These are phyloP conservation scores for Cryptosporidium xiaoi DNA, from an alignment of 169 alveolate species.

Conservation along the genomic window DNA sequence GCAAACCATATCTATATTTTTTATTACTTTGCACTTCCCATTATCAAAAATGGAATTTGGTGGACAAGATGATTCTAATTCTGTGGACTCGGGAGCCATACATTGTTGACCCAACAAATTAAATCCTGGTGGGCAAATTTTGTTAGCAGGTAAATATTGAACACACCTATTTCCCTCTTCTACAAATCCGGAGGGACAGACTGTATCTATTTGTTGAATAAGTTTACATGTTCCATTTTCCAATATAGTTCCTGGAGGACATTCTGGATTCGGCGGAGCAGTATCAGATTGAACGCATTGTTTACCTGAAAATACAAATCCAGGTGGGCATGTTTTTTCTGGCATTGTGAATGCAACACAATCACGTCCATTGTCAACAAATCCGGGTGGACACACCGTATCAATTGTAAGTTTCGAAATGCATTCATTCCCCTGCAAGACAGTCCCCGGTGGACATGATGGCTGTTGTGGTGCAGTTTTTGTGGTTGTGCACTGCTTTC, in stretches of 20 bases:
- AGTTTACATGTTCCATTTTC: conserved; percentile 75
- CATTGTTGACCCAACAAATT: conserved; percentile 72
- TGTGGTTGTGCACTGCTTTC: conserved; percentile 70
- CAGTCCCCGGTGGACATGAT: conserved; percentile 72
- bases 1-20: conserved; percentile 71
- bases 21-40: conserved; percentile 70
- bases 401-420: conserved; percentile 59
- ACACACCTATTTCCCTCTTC: conserved; percentile 75
- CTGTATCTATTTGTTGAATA: conserved; percentile 71
- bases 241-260: conserved; percentile 72
- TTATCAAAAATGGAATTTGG: conserved; percentile 60
- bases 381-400: conserved; percentile 75
- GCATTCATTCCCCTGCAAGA: conserved; percentile 61
- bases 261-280: conserved; percentile 74
- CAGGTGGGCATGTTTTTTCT: conserved; percentile 69
- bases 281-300: conserved; percentile 74
- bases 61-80: conserved; percentile 67
- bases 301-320: conserved; percentile 66
- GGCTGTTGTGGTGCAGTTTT: conserved; percentile 74
- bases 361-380: conserved; percentile 73
- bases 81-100: conserved; percentile 73
- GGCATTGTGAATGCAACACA: conserved; percentile 72
- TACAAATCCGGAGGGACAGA: conserved; percentile 73
- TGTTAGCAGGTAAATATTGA: conserved; percentile 70
- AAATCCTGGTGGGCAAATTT: conserved; percentile 72